Evolutionary conservation across 139 green algal species (phyloP), one percentile per base, ranked within the genome.

Genomic region (Micractinium conductrix): DNA sequence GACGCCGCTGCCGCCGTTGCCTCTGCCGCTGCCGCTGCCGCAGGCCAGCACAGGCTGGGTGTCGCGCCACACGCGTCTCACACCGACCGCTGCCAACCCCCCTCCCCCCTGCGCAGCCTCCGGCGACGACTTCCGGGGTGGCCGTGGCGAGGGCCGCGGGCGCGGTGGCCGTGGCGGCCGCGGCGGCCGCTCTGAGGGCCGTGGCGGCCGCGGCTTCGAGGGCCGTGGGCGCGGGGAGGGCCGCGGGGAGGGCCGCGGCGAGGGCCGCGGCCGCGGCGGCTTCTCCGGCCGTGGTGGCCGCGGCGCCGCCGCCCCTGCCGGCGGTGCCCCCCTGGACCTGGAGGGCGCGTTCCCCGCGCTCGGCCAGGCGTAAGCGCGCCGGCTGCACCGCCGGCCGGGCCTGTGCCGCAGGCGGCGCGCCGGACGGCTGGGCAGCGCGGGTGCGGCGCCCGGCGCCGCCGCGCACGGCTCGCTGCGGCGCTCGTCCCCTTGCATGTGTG

Each of bases 321-420:
- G 28, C n/a, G 58, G 74, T 33, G 48, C 84, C 40, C 16, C 79
- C 22, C 43, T 88, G 74, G 44, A 80, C 50, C n/a, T 91, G 44
- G 73, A 89, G 38, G 84, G 79, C 60, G 84, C 87, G 45, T 91
- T 91, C 87, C 87, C 87, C 38, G 83, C 87, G 37, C 82, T 89
- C 72, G 74, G 60, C 28, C n/a, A n/a, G 53, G 63, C 63, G 5
- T 71, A 35, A 71, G 63, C 63, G 63, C 63, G 14, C 40, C 33
- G 37, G 33, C n/a, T 30, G 35, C 67, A 44, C 28, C 35, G 35
- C 30, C n/a, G n/a, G n/a, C n/a, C n/a, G n/a, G n/a, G n/a, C n/a
- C n/a, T n/a, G n/a, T n/a, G n/a, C n/a, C n/a, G n/a, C n/a, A n/a
- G n/a, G n/a, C n/a, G n/a, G n/a, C n/a, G n/a, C n/a, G n/a, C n/a